phyloP scores from a whole-genome alignment of 2,329 filamentous ascomycete genomes.

The Geosmithia putterillii region DNA sequence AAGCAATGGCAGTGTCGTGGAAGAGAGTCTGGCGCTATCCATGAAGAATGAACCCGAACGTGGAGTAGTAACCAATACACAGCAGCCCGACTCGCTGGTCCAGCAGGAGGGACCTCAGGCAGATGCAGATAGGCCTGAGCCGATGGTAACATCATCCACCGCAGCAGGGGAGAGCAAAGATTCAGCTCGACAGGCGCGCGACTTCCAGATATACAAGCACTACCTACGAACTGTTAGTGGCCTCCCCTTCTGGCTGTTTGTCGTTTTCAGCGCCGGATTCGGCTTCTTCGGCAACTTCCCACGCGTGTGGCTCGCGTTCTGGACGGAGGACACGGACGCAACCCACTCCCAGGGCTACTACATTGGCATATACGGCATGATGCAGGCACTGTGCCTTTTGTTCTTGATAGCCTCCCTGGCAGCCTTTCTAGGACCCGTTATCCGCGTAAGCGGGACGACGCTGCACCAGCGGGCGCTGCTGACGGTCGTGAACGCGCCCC shows the following conservation, averaged over 20 bases:
- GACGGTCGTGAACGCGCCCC: slow-evolving; percentile 22
- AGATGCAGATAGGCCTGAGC: too few relatives aligned
- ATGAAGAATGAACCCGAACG: too few relatives aligned
- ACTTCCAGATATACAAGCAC: background rate
- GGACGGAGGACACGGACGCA: slow-evolving; percentile 17
- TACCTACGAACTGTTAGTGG: background rate
- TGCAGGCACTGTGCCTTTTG: slow-evolving; percentile 6
- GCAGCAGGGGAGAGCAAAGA: background rate
- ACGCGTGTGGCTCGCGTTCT: slow-evolving; percentile 27
- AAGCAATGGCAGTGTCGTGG: slow-evolving; percentile 15
- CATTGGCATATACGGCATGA: slow-evolving; percentile 16
- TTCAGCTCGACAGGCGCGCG: background rate
- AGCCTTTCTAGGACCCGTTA: slow-evolving; percentile 11
- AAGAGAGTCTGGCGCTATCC: background rate
- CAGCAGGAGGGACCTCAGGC: too few relatives aligned
- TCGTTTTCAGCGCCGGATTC: slow-evolving; percentile 1
- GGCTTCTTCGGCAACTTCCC: slow-evolving; percentile 15
- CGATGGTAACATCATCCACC: too few relatives aligned
- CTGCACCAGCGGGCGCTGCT: slow-evolving; percentile 19
- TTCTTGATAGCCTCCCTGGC: slow-evolving; percentile 6
- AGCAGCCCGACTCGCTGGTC: too few relatives aligned
- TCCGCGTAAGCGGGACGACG: slow-evolving; percentile 14
- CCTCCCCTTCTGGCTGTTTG: background rate
- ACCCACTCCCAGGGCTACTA: slow-evolving; percentile 12
- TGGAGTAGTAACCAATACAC: too few relatives aligned